Evolutionary conservation across 2,329 filamentous ascomycete genomes (phyloP).

Genomic region (Monilinia vaccinii-corymbosi): DNA sequence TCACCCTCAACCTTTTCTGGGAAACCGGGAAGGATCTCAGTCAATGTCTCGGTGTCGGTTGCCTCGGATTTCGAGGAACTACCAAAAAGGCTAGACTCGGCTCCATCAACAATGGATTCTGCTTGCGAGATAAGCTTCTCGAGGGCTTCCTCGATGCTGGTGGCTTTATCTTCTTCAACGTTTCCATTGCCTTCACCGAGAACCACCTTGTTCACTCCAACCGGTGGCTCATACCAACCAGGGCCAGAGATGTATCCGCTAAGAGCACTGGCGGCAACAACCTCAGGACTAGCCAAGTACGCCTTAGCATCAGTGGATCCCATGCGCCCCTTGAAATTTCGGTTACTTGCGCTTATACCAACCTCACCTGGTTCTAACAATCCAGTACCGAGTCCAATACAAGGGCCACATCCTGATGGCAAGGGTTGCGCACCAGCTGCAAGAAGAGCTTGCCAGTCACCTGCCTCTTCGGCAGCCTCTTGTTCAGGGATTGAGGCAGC

Average conservation of each 20-base stretch:
- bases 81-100: slow-evolving; percentile 28
- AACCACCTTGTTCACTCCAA: slow-evolving; percentile 56
- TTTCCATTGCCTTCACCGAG: slow-evolving; percentile 65
- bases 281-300: slow-evolving; percentile 81
- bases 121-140: slow-evolving; percentile 62
- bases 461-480: slow-evolving; percentile 62
- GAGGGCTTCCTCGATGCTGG: slow-evolving; percentile 59
- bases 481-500: slow-evolving; percentile 78
- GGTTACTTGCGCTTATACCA: slow-evolving; percentile 74
- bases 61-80: slow-evolving; percentile 31
- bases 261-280: slow-evolving; percentile 84
- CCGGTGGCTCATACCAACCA: slow-evolving; percentile 66
- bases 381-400: slow-evolving; percentile 73
- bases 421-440: slow-evolving; percentile 69
- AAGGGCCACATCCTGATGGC: slow-evolving; percentile 69
- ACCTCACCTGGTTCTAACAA: slow-evolving; percentile 78
- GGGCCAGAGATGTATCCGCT: slow-evolving; percentile 64
- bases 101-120: slow-evolving; percentile 39
- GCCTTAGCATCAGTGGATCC: slow-evolving; percentile 70
- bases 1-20: slow-evolving; percentile 75
- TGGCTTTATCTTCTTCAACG: slow-evolving; percentile 52
- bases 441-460: slow-evolving; percentile 77
- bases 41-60: slow-evolving; percentile 41
- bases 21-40: slow-evolving; percentile 76
- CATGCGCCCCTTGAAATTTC: slow-evolving; percentile 91